Evolutionary conservation across 768 basidiomycete species (phyloP), one percentile per base, ranked within the genome.

Genomic region (Mycena polygramma): DNA sequence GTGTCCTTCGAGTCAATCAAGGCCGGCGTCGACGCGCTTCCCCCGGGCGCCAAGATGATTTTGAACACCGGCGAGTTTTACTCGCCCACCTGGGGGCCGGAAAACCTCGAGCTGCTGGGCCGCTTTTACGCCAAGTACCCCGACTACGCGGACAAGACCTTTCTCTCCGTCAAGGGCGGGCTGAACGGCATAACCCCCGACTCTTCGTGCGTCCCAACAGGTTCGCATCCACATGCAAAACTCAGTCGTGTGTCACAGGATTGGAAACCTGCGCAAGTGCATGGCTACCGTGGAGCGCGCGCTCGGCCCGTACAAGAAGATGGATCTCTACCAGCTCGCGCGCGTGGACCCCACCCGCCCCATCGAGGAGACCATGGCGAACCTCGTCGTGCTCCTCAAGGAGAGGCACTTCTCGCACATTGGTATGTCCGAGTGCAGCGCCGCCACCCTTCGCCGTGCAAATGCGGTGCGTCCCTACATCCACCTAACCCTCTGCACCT

Each of bases 1-100:
- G 83, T 88, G 41, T 87, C 86, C 11, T 91, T 93, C 69, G 87
- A 85, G 30, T 81, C 89, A 2, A 91, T 93, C 81, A 89, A 88
- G 76, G 85, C 84, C 7, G 85, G 85, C 9, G 73, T 88, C 63
- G 81, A 85, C 48, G 77, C 80, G 0, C 76, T 86, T 43, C 85
- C 86, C 6, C 71, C 80, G 0, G 86, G 84, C 19, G 79, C 77
- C 39, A 88, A 88, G 75, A 84, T 86, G 75, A 68, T 89, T 49
- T 69, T 90, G 71, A 89, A 89, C 73, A 67, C 58, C 45, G 73
- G 11, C 37, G 55, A 57, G 17, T 57, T 57, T 37, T 39, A 57
- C 55, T 57, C 55, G 11, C 39, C 22, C 7, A 45, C 20, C 17
- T 24, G 43, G 26, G 66, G 69, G 0, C 71, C 69, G 4, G 46